These are phyloP conservation scores for Xylaria sp. DNA, from an alignment of 2,329 filamentous ascomycete species.

Conservation along the genomic window DNA sequence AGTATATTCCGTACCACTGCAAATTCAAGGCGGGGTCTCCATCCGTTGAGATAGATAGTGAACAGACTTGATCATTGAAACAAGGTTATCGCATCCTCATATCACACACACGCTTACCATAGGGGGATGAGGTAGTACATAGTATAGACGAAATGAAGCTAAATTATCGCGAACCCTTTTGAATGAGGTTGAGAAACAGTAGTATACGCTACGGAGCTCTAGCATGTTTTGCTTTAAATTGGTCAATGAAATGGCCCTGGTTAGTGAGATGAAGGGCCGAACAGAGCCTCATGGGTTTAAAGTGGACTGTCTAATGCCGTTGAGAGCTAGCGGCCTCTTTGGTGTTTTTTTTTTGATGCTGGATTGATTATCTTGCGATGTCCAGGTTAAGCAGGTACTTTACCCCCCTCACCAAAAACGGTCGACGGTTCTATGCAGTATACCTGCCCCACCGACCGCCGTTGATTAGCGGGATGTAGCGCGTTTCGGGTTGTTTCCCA, in stretches of 20 bases:
- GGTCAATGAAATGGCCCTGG: constrained; percentile 13
- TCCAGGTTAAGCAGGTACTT: background rate
- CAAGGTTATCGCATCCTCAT: constrained; percentile 6
- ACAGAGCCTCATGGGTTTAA: constrained; percentile 28
- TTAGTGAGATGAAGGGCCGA: constrained; percentile 18
- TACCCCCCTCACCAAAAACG: background rate
- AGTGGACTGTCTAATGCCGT: background rate
- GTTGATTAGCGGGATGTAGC: constrained; percentile 5
- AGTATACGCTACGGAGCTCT: background rate
- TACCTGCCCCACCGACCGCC: background rate
- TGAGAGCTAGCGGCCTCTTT: background rate
- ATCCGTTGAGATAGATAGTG: background rate
- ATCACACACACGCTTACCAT: background rate
- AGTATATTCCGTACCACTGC: constrained; percentile 1
- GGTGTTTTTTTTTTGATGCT: constrained; percentile 3
- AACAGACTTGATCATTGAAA: background rate
- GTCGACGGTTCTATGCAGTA: too few relatives aligned
- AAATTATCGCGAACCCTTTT: background rate
- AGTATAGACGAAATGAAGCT: constrained; percentile 3
- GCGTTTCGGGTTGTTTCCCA: constrained; percentile 29
- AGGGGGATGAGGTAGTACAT: background rate
- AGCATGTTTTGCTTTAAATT: constrained; percentile 28
- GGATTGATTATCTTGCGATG: background rate
- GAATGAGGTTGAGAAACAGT: background rate
- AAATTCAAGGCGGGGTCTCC: background rate